Conservation (phyloP, 495 filamentous ascomycete genomes). For the Penicillium soppii region DNA sequence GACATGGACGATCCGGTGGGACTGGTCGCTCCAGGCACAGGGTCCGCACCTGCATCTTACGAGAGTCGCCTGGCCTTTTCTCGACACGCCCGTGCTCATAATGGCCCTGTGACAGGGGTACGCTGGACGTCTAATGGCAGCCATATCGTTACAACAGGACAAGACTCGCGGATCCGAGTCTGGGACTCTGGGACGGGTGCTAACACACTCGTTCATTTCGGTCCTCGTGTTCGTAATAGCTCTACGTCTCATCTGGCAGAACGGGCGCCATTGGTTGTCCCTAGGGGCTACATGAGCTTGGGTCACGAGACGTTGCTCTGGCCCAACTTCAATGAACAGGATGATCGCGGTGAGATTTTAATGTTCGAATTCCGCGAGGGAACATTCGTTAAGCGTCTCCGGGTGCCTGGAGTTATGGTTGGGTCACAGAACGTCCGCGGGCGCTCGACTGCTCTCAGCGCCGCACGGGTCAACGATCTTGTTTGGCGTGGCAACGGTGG, state of each 20-base stretch:
- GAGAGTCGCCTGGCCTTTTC: constrained; percentile 46
- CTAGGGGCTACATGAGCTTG: constrained; percentile 46
- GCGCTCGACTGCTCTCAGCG: constrained; percentile 35
- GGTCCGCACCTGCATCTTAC: constrained; percentile 23
- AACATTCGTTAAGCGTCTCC: constrained; percentile 65
- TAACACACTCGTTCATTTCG: constrained; percentile 82
- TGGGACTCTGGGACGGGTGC: constrained; percentile 78
- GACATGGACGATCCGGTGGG: constrained; percentile 82
- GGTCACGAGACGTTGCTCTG: constrained; percentile 68
- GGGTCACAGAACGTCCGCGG: constrained; percentile 31
- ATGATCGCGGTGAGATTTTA: constrained; percentile 62
- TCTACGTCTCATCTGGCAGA: constrained; percentile 56
- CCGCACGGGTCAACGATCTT: constrained; percentile 64
- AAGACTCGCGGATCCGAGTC: constrained; percentile 77
- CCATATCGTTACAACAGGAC: constrained; percentile 73
- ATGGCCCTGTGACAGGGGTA: constrained; percentile 76
- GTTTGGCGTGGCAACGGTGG: constrained; percentile 64
- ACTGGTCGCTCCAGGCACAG: constrained; percentile 28
- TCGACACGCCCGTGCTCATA: constrained; percentile 61
- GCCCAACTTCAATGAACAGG: constrained; percentile 65
- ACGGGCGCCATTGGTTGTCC: constrained; percentile 60
- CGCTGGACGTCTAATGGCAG: constrained; percentile 77
- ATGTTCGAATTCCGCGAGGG: constrained; percentile 75
- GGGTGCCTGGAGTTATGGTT: constrained; percentile 55
- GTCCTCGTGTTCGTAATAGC: constrained; percentile 69